Evolutionary conservation across 331 rosid genomes (phyloP), one percentile per base, ranked within the genome.

Genomic region (Phaseolus coccineus): DNA sequence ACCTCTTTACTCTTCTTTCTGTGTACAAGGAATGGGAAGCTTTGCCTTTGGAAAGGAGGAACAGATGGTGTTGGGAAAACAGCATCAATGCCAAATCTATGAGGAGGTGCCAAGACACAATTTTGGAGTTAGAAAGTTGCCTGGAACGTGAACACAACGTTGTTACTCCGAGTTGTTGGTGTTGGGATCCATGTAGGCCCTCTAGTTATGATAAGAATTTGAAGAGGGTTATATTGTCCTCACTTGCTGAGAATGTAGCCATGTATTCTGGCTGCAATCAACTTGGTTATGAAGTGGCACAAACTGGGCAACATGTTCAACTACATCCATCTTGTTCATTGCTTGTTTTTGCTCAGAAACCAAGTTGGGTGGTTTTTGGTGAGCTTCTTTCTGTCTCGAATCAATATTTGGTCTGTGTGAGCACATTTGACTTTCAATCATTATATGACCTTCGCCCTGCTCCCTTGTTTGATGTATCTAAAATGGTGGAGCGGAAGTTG

Each of bases 301-400:
- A 86, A 74, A 91, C 89, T 37, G 96, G 98, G 40, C 80, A 88
- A 28, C 93, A 81, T 73, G 89, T 90, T 81, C 94, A 87, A 80
- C 91, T 96, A 6, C 99, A 96, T 83, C 99, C 99, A 44, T 89
- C 99, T 22, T 89, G 93, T 85, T 96, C 99, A 24, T 89, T 96
- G 84, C 92, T 79, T 48, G 85, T 93, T 39, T 96, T 90, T 77
- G 84, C 89, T 74, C 87, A 93, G 85, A 89, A 85, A 87, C 99
- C 99, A 16, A 63, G 81, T 77, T 96, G 99, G 98, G 97, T 96
- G 30, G 99, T 96, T 68, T 96, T 96, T 25, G 79, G 92, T 50
- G 97, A 96, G 83, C 63, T 96, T 50, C 89, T 96, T 48, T 93
- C 99, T 24, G 56, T 82, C 58, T 83, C 92, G 53, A 88, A 80